Evolutionary conservation across 352 stramenopile species (phyloP).

Genomic region (Thalassiosira exigua): DNA sequence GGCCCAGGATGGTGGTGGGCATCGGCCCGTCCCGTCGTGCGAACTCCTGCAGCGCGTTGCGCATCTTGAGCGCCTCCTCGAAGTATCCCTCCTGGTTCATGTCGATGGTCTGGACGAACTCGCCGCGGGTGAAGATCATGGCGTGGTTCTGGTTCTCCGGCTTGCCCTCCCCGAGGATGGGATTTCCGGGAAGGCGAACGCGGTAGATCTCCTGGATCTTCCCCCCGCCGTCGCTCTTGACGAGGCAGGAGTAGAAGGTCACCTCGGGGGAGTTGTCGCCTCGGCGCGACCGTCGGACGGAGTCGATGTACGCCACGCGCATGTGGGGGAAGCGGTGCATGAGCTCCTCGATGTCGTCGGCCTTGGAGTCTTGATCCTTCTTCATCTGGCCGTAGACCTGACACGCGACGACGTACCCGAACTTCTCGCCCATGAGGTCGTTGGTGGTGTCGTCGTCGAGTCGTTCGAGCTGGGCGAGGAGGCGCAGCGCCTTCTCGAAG

Average conservation of each 20-base stretch:
- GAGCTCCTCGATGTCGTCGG: constrained; percentile 98
- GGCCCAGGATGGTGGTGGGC: constrained; percentile 95
- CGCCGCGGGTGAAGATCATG: constrained; percentile 97
- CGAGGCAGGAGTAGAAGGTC: constrained; percentile 96
- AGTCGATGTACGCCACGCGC: constrained; percentile 98
- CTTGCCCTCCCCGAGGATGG: constrained; percentile 98
- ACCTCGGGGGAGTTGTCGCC: constrained; percentile 85
- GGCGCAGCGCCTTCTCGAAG: constrained; percentile 96
- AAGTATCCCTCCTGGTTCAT: constrained; percentile 99
- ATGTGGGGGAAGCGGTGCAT: constrained; percentile 97
- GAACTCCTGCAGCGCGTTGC: constrained; percentile 98
- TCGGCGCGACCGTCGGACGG: constrained; percentile 94
- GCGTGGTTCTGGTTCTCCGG: constrained; percentile 99
- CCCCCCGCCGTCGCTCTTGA: constrained; percentile 90
- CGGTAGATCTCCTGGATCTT: constrained; percentile 94
- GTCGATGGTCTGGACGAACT: constrained; percentile 98
- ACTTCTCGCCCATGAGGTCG: constrained; percentile 98
- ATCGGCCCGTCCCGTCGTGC: constrained; percentile 84
- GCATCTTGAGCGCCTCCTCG: constrained; percentile 98
- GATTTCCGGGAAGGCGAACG: constrained; percentile 97
- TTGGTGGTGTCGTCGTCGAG: constrained; percentile 90
- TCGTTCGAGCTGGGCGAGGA: constrained; percentile 95
- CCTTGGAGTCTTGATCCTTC: constrained; percentile 97
- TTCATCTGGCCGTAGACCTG: constrained; percentile 99
- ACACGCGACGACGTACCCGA: constrained; percentile 98